Evolutionary conservation across 2,329 filamentous ascomycete genomes (phyloP).

Genomic region (Cytospora chrysosperma): DNA sequence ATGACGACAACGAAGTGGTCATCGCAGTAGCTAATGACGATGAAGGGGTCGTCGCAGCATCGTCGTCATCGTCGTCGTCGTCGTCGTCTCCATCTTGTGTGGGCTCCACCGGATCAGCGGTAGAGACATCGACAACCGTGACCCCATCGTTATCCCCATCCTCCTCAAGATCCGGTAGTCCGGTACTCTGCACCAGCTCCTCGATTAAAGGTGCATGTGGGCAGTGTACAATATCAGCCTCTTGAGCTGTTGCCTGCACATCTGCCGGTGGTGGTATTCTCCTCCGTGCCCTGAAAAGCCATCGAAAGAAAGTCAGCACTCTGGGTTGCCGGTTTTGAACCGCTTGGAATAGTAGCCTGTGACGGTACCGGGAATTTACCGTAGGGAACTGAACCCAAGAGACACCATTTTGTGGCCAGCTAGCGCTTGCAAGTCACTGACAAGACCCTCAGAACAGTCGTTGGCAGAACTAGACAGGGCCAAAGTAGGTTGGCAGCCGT

Average conservation of each 20-base stretch:
- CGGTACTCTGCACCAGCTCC: background rate
- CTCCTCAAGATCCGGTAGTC: background rate
- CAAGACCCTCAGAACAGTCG: constrained; percentile 2
- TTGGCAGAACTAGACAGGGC: background rate
- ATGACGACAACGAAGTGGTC: background rate
- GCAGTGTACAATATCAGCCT: background rate
- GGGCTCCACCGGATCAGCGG: too few species aligned
- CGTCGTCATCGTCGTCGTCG: constrained; percentile 3
- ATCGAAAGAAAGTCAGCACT: background rate
- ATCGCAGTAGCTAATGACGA: too few species aligned
- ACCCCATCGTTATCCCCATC: background rate
- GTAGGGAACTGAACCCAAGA: constrained; percentile 7
- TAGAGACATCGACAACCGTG: too few species aligned
- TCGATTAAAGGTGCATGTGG: background rate
- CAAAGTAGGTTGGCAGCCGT: background rate
- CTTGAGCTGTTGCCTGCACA: background rate
- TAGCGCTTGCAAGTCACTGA: constrained; percentile 3
- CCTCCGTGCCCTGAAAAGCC: background rate
- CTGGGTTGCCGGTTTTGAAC: background rate
- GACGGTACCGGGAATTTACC: background rate
- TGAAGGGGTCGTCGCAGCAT: background rate
- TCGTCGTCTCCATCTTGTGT: background rate
- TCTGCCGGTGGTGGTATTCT: background rate
- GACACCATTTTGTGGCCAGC: constrained; percentile 9
- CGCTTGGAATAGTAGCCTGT: background rate